Evolutionary conservation across 2,329 filamentous ascomycete species (phyloP), one percentile per base, ranked within the genome.

Genomic region (Aschersonia sp.): DNA sequence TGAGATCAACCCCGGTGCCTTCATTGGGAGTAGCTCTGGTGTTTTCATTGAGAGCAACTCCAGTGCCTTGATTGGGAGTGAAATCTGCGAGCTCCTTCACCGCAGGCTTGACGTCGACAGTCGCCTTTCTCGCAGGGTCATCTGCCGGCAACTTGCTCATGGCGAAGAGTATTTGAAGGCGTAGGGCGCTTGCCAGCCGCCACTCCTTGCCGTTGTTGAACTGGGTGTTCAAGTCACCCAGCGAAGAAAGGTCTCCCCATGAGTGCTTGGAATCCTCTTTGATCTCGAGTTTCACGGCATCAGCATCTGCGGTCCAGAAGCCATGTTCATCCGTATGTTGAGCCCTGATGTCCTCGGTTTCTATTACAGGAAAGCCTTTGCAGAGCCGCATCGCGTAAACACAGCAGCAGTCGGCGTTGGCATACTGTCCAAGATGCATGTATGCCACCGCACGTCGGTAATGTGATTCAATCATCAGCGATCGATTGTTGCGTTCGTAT

Each of bases 401-500:
- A 22, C 89, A 78, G 52, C 89, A 77, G 54, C 79, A 76, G 49
- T 81, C 75, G 1, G 88, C 83, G 63, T 95, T 83, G 4, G 82
- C 87, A 55, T 80, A 87, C 47, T 77, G 73, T 35, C 76, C 77
- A 41, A 88, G 68, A 45, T 81, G 77, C 62, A 79, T 84, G 30
- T 90, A 71, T 9, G 83, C 76, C 10, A 94, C 77, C 5, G 79
- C 84, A 39, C 90, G 79, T 55, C 89, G 79, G 57, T 92, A 78
- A 58, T 95, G 87, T 2, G 86, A 83, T n/a, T 87, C 77, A 43
- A 81, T 73, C 62, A 95, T 87, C 32, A 84, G 73, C 53, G 87
- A 79, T 45, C 84, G 79, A 56, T 82, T 84, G 32, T 76, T 84
- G 41, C 90, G 83, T 52, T 82, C 72, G 30, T 68, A 68, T 3